Conservation (phyloP, 139 green algal genomes). For the Micractinium conductrix region DNA sequence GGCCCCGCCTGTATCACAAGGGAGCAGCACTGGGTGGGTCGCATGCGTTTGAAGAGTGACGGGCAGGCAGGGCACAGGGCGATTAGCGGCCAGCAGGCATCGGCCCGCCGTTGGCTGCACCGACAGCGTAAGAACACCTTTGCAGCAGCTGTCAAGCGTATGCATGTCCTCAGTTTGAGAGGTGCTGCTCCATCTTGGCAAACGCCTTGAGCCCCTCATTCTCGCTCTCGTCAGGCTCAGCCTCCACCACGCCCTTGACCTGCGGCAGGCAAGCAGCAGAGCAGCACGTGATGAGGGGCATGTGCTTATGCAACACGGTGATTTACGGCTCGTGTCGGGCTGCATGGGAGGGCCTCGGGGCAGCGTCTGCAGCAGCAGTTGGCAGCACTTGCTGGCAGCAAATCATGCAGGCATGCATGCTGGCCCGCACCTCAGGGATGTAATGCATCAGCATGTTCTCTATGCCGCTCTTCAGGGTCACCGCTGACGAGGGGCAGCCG, state of each 20-base stretch:
- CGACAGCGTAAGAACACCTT: too few species aligned
- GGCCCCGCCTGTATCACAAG: too few species aligned
- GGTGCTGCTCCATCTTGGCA: slow-evolving; percentile 73
- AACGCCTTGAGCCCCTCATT: slow-evolving; percentile 74
- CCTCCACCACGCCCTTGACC: slow-evolving; percentile 67
- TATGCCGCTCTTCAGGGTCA: slow-evolving; percentile 98
- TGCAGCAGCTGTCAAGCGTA: background rate
- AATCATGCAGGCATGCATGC: background rate
- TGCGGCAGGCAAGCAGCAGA: background rate
- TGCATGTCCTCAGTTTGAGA: slow-evolving; percentile 59
- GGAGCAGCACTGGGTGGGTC: too few species aligned
- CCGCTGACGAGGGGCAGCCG: slow-evolving; percentile 93
- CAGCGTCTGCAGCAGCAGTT: too few species aligned
- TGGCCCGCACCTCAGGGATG: slow-evolving; percentile 80
- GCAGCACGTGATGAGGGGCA: background rate
- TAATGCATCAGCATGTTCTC: slow-evolving; percentile 99
- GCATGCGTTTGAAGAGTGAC: too few species aligned
- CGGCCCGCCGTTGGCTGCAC: too few species aligned
- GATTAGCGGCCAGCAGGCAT: too few species aligned
- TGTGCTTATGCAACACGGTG: too few species aligned
- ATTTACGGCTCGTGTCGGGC: background rate
- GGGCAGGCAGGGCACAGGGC: too few species aligned
- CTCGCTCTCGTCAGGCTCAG: slow-evolving; percentile 76
- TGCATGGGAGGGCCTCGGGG: too few species aligned
- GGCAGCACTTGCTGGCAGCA: background rate